Percentiles rank a stretch among this genome's conserved stretches.
These are phyloP conservation scores for Carex littledalei DNA, from an alignment of 176 grass and related monocot genomes.

Conservation along the genomic window DNA sequence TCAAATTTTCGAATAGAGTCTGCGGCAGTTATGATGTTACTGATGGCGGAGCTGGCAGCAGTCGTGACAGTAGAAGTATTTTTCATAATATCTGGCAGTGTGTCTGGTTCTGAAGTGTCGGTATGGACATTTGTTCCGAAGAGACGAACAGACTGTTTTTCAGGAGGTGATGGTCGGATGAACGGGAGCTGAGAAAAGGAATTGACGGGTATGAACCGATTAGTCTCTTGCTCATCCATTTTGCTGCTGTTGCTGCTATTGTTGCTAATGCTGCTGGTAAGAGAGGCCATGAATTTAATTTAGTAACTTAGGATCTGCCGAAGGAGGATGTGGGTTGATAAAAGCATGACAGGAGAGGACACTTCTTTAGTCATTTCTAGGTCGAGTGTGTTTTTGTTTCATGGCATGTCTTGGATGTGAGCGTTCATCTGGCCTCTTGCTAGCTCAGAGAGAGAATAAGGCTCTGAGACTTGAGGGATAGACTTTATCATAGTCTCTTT, in stretches of 20 bases:
- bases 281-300: background rate
- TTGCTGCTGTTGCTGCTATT: background rate
- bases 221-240: conserved; percentile 46
- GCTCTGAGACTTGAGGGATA: background rate
- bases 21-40: conserved; percentile 4
- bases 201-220: conserved; percentile 52
- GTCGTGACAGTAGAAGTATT: conserved; percentile 17
- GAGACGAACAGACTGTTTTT: conserved; percentile 67
- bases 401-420: conserved; percentile 8
- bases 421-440: background rate
- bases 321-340: background rate
- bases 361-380: conserved; percentile 20
- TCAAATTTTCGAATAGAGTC: conserved; percentile 84
- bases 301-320: background rate
- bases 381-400: conserved; percentile 17
- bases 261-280: conserved; percentile 19
- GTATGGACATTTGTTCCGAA: conserved; percentile 83
- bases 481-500: conserved; percentile 13
- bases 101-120: conserved; percentile 22
- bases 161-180: conserved; percentile 40
- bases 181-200: conserved; percentile 90
- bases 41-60: conserved; percentile 9
- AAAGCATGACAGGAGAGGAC: conserved; percentile 6
- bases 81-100: conserved; percentile 5
- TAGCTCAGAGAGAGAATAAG: background rate